A percentile compares a stretch with the other conserved stretches of the same genome.
These are phyloP conservation scores for Barnettozyma sucrosica DNA, from an alignment of 805 yeast genomes.

Conservation along the genomic window DNA sequence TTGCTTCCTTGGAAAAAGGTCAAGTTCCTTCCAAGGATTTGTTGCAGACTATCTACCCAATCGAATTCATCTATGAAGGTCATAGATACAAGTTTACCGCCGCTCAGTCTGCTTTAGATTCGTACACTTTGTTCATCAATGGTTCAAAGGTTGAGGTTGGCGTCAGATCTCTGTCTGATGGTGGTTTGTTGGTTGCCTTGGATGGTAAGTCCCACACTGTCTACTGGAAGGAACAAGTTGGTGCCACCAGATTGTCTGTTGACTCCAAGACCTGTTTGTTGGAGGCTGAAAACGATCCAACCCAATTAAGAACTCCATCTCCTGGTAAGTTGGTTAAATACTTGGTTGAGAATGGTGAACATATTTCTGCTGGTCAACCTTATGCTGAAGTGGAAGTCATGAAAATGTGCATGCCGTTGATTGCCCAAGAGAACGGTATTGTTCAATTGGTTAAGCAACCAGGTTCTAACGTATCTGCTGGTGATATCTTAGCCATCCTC, in stretches of 20 bases:
- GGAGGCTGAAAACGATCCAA: constrained; percentile 96
- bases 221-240: constrained; percentile 97
- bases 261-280: constrained; percentile 92
- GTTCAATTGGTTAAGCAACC: constrained; percentile 95
- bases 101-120: constrained; percentile 82
- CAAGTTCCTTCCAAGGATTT: constrained; percentile 84
- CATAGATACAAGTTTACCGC: constrained; percentile 91
- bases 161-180: constrained; percentile 86
- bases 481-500: constrained; percentile 93
- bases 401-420: constrained; percentile 99
- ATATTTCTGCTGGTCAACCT: constrained; percentile 83
- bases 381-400: constrained; percentile 98
- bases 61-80: constrained; percentile 95
- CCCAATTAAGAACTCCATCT: constrained; percentile 96
- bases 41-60: constrained; percentile 82
- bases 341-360: constrained; percentile 94
- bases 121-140: constrained; percentile 84
- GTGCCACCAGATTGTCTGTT: constrained; percentile 90
- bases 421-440: constrained; percentile 89
- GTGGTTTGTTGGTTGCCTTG: constrained; percentile 81
- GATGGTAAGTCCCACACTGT: constrained; percentile 93
- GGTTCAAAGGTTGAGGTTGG: constrained; percentile 89
- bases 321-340: constrained; percentile 96
- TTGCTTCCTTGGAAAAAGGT: constrained; percentile 82
- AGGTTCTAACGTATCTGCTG: constrained; percentile 94